These are phyloP conservation scores for Helianthus annuus DNA, from an alignment of 129 eudicot genomes.

Conservation along the genomic window HanXRQr2.0-SUNRISE NC_035438.2:13568461-13568960, in stretches of 20 bases:
- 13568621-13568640: conserved; percentile 52
- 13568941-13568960: not conserved
- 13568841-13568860: not conserved
- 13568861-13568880: not conserved
- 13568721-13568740: not conserved
- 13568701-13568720: not conserved
- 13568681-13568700: not conserved
- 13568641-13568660: not conserved
- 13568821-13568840: not conserved
- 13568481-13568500: not conserved
- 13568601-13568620: conserved; percentile 52
- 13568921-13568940: not conserved
- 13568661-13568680: not conserved
- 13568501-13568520: not conserved
- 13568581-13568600: conserved; percentile 65
- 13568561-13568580: conserved; percentile 84
- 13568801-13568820: not conserved
- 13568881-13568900: not conserved
- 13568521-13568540: conserved; percentile 55
- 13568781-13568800: not conserved
- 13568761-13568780: not conserved
- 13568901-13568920: conserved; percentile 1
- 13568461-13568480: conserved; percentile 4
- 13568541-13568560: conserved; percentile 77
- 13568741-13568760: conserved; percentile 5